These are phyloP conservation scores for Hypoxylon sp. DNA, from an alignment of 2,329 filamentous ascomycete species.

Conservation along the genomic window DNA sequence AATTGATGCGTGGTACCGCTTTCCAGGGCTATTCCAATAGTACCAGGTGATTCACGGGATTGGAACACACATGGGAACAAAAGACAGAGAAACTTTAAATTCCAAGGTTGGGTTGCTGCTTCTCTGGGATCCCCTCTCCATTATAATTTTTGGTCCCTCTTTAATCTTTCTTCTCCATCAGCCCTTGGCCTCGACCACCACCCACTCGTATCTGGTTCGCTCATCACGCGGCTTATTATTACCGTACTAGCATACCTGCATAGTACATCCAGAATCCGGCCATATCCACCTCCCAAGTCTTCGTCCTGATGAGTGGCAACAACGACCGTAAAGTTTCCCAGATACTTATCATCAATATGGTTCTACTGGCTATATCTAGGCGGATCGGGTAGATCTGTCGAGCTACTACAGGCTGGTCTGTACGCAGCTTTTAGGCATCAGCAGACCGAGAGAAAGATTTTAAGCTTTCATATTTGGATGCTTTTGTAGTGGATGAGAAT, in stretches of 20 bases:
- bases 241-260: conserved; percentile 15
- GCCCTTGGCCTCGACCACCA: conserved; percentile 28
- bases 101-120: conserved; percentile 26
- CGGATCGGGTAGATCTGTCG: conserved; percentile 39
- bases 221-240: conserved; percentile 28
- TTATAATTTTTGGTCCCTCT: conserved; percentile 7
- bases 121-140: conserved; percentile 29
- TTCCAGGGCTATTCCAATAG: background rate
- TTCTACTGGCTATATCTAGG: conserved; percentile 25
- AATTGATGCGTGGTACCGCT: background rate
- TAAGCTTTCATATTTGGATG: background rate
- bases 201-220: conserved; percentile 19
- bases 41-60: background rate
- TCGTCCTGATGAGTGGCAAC: conserved; percentile 35
- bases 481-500: conserved; percentile 12
- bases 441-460: conserved; percentile 4
- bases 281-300: conserved; percentile 13
- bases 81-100: conserved; percentile 29
- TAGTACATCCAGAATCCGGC: conserved; percentile 8
- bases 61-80: conserved; percentile 2
- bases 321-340: conserved; percentile 20
- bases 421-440: conserved; percentile 19
- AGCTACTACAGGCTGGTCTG: conserved; percentile 21
- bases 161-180: conserved; percentile 26
- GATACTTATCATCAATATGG: conserved; percentile 35